Base-by-base conservation (phyloP, 2,329 filamentous ascomycete genomes). In the Rutstroemia sydowiana region DNA sequence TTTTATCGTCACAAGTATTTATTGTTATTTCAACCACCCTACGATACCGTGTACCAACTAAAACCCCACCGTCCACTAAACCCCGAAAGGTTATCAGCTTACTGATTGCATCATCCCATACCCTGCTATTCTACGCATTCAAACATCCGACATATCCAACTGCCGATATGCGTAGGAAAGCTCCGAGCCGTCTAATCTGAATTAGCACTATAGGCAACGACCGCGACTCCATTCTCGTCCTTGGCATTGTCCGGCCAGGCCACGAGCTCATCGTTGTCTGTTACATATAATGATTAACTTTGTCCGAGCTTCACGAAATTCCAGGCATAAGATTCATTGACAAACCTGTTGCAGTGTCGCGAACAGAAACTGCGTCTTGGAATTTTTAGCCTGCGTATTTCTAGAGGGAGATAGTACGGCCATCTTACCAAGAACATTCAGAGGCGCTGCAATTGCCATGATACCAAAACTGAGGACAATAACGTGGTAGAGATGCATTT, bases 231-330 rank as follows among this genome's bases (percentile, higher is more conserved):
- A 10, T 32, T 42, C 2, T 32, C 20, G 42, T 48, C 46, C 2
- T 42, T 21, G 10, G 4, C 5, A n/a, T 48, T 42, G 14, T 48
- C 46, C 13, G 46, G 46, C 46, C 46, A 48, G 30, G 13, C 42
- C 13, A 48, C 46, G 11, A 16, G 42, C 14, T 48, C 46, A 42
- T 48, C 46, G 2, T 36, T 26, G 31, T 48, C 46, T 48, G 18
- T n/a, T 3, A 11, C 14, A 5, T 3, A 11, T n/a, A 5, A 3
- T 3, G 9, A 5, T 48, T 13, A 48, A 26, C 18, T 21, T n/a
- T 16, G 23, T 3, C 16, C 13, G n/a, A 2, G 4, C 21, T 7
- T 28, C 18, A 11, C 16, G 3, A 9, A 41, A 4, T 16, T 13
- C 14, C 3, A 8, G 1, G 23, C 16, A n/a, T n/a, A n/a, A n/a